These are phyloP conservation scores for Trichophyton verrucosum DNA, from an alignment of 2,329 filamentous ascomycete genomes.

Conservation along the genomic window DNA sequence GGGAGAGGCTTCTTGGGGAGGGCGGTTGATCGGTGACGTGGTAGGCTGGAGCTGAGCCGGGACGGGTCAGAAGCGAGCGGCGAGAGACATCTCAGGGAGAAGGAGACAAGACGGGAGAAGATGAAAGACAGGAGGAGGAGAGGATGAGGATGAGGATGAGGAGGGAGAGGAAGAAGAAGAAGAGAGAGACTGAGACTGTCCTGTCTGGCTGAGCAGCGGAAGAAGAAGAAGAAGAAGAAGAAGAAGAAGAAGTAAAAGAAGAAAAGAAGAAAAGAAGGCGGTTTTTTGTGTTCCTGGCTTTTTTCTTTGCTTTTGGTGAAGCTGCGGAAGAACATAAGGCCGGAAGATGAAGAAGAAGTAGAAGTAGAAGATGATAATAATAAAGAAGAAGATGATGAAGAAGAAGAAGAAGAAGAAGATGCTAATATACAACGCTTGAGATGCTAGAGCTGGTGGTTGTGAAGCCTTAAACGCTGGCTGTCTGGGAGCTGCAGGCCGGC, in stretches of 20 bases:
- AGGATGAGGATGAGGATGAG: not conserved
- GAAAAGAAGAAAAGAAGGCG: not conserved
- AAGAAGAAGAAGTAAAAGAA: not conserved
- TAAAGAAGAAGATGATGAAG: not conserved
- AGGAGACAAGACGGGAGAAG: not conserved
- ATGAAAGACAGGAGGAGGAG: not conserved
- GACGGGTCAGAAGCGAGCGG: not conserved
- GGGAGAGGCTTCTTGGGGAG: not conserved
- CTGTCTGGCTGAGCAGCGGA: not conserved
- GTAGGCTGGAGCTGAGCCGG: not conserved
- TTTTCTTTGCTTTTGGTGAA: not conserved
- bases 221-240: too few species aligned
- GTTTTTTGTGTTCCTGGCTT: not conserved
- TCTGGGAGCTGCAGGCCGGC: too few species aligned
- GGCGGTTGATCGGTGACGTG: not conserved
- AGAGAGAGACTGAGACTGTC: not conserved
- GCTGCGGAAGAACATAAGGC: not conserved
- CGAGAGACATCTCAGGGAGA: not conserved
- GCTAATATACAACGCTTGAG: too few species aligned
- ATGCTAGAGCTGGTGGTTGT: too few species aligned
- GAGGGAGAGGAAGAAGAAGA: not conserved
- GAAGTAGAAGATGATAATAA: not conserved
- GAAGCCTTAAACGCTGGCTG: too few species aligned
- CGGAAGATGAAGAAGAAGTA: not conserved
- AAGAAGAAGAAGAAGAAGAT: not conserved